Evolutionary conservation across 2,329 filamentous ascomycete species (phyloP), one percentile per base, ranked within the genome.

Genomic region (Trematosphaeria pertusa): DNA sequence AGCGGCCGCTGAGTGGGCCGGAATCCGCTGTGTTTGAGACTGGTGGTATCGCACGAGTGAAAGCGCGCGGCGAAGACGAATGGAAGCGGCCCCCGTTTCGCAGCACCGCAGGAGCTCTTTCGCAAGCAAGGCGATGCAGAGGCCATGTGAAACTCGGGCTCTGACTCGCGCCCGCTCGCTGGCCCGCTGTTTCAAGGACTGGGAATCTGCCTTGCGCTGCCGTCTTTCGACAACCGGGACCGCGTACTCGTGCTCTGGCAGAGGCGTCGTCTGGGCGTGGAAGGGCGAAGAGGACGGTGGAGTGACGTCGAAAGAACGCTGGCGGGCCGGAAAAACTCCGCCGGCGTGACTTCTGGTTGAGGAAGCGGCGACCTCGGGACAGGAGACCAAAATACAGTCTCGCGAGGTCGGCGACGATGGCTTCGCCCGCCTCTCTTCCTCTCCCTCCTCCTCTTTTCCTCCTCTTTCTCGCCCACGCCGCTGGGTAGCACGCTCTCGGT

Each of bases 1-100:
- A 42, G 22, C 30, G 21, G 43, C 26, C 19, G 24, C 37, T 17
- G 19, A 38, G 11, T 12, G 6, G 33, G 30, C 33, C 50, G 50
- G 40, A 50, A 34, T 50, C 46, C 46, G 50, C 20, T 41, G 20
- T 14, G 35, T 33, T 22, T 43, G 37, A 37, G 37, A 37, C 24
- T 20, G 20, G 18, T 35, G 8, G 12, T n/a, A 17, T 20, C 19
- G 39, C 22, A 21, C 9, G n/a, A 10, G 22, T n/a, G n/a, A n/a
- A n/a, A 24, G 19, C 11, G 7, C 7, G 12, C 17, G 7, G 19
- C 15, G 37, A 32, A 15, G 14, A 21, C 26, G 9, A 44, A 6
- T 21, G 20, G 28, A 6, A 37, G 21, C 18, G 35, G 18, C 8
- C 10, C 11, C 31, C 7, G 14, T 10, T 15, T 8, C 20, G 18